Percentiles rank a stretch among this genome's conserved stretches.
These are phyloP conservation scores for Schoenoplectus tabernaemontani DNA, from an alignment of 202 grass and related monocot genomes.

Conservation along the genomic window DNA sequence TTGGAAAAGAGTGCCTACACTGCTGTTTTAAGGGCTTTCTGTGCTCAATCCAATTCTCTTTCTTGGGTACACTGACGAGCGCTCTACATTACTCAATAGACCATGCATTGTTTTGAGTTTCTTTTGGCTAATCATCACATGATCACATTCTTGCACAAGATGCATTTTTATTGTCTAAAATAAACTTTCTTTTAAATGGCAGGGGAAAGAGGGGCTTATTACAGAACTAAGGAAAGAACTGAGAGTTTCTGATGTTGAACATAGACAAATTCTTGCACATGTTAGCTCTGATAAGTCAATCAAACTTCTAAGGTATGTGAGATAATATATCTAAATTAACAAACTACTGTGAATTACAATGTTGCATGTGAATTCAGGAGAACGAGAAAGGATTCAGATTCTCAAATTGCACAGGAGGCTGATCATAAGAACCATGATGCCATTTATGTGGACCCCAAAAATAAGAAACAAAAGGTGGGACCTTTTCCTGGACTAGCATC, in stretches of 20 bases:
- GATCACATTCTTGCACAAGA: not conserved
- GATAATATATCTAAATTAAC: not conserved
- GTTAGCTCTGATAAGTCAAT: conserved; percentile 46
- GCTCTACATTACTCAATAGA: not conserved
- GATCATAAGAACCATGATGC: not conserved
- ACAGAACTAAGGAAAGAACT: conserved; percentile 49
- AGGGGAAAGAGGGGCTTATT: conserved; percentile 56
- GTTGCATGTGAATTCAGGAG: conserved; percentile 7
- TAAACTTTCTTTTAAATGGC: conserved; percentile 23
- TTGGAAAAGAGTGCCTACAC: conserved; percentile 47
- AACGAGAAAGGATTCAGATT: not conserved
- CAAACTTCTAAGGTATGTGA: conserved; percentile 46
- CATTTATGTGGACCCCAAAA: not conserved
- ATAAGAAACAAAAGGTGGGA: not conserved
- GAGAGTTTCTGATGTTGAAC: conserved; percentile 52
- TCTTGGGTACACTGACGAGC: conserved; percentile 34
- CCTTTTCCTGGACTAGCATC: not conserved
- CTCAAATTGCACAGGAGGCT: not conserved
- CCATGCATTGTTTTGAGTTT: conserved; percentile 2
- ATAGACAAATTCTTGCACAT: conserved; percentile 48
- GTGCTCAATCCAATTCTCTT: conserved; percentile 44
- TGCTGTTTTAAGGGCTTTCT: conserved; percentile 52
- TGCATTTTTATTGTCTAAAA: conserved; percentile 12
- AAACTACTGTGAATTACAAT: conserved; percentile 1
- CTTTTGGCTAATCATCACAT: conserved; percentile 14